Evolutionary conservation across 2,329 filamentous ascomycete genomes (phyloP).

Genomic region (Diaporthe humulicola): DNA sequence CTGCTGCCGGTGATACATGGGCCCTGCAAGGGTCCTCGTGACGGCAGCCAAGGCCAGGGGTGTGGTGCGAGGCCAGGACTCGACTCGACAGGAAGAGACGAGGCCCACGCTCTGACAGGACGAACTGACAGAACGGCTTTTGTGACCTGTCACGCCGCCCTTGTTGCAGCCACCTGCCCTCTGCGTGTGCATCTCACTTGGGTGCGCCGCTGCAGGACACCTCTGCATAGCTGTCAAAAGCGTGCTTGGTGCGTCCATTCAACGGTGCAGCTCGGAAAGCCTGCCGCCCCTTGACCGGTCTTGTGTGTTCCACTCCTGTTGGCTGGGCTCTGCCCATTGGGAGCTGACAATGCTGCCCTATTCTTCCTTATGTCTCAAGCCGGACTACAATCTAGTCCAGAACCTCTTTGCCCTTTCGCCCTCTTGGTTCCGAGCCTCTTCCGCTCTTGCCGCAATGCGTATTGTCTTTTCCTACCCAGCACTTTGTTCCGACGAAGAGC

Average conservation of each 20-base stretch:
- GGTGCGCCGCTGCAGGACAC: constrained; percentile 29
- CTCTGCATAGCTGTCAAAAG: constrained; percentile 27
- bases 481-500: background rate
- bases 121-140: constrained; percentile 4
- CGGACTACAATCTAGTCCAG: constrained; percentile 2
- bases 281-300: constrained; percentile 32
- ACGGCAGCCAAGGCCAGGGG: constrained; percentile 25
- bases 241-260: constrained; percentile 22
- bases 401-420: background rate
- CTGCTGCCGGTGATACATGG: constrained; percentile 11
- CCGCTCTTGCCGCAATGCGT: background rate
- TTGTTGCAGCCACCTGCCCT: constrained; percentile 9
- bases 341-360: constrained; percentile 30
- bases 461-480: background rate
- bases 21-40: constrained; percentile 28
- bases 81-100: background rate
- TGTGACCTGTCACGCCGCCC: constrained; percentile 26
- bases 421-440: background rate
- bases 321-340: constrained; percentile 11
- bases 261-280: constrained; percentile 30
- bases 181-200: constrained; percentile 17
- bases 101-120: background rate
- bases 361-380: constrained; percentile 12
- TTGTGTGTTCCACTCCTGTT: constrained; percentile 30
- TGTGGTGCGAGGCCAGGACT: background rate